phyloP scores from a whole-genome alignment of 495 filamentous ascomycete genomes.

The Arthonia radiata region DNA sequence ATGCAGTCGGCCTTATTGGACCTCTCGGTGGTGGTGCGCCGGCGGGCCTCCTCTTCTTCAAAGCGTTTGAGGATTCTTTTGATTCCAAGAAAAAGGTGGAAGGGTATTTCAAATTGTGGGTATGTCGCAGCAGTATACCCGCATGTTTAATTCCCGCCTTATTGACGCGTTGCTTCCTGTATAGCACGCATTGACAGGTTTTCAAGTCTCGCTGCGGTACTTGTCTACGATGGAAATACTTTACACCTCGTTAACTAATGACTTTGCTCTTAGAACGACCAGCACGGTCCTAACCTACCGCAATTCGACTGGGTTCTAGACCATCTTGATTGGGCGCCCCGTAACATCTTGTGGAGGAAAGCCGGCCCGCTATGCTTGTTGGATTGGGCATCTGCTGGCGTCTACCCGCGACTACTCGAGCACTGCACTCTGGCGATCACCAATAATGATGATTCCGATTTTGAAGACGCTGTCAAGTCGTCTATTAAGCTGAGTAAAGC shows the following conservation, averaged over 20 bases:
- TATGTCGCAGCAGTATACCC: no score
- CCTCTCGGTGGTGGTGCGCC: conserved; percentile 8
- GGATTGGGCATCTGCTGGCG: conserved; percentile 12
- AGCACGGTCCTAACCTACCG: conserved; percentile 7
- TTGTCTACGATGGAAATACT: no score
- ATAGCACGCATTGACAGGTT: no score
- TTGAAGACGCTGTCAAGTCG: no score
- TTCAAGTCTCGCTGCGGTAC: no score
- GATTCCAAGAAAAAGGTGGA: conserved; percentile 7
- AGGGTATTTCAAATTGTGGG: conserved; percentile 10
- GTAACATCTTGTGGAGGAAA: conserved; percentile 10
- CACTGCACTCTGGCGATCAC: conserved; percentile 8
- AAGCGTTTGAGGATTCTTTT: conserved; percentile 7
- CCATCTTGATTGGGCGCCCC: conserved; percentile 10
- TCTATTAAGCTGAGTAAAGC: no score
- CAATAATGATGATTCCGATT: no score
- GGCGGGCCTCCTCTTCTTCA: conserved; percentile 8
- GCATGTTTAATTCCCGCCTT: no score
- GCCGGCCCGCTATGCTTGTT: conserved; percentile 9
- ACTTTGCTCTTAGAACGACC: no score
- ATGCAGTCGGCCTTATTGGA: conserved; percentile 9
- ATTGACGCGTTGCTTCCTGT: no score
- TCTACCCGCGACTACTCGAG: conserved; percentile 11
- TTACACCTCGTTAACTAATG: no score
- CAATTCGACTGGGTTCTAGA: conserved; percentile 8